These are phyloP conservation scores for Clonostachys chloroleuca DNA, from an alignment of 2,329 filamentous ascomycete species.

Conservation along the genomic window DNA sequence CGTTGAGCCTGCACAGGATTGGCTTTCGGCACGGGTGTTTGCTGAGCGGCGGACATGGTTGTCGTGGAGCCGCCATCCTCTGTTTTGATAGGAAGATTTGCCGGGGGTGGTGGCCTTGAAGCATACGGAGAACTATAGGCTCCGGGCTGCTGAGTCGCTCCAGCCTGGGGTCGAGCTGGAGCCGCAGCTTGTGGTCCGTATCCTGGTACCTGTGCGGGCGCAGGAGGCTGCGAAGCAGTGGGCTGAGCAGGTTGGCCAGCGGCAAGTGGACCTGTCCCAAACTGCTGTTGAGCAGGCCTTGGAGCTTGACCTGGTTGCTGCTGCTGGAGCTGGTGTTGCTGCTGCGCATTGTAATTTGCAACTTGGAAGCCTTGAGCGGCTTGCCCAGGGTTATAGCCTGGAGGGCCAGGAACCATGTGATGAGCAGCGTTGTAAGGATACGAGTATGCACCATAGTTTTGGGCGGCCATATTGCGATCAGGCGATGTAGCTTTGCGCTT, in stretches of 20 bases:
- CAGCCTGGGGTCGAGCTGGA: neutral
- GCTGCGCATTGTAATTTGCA: constrained; percentile 21
- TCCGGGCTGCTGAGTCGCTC: neutral
- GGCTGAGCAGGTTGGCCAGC: neutral
- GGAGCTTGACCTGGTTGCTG: neutral
- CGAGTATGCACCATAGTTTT: constrained; percentile 28
- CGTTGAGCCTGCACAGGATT: too few species aligned
- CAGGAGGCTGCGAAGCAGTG: neutral
- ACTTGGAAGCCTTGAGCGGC: constrained; percentile 24
- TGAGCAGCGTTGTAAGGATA: constrained; percentile 25
- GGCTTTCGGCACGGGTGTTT: too few species aligned
- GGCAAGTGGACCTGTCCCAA: too few species aligned
- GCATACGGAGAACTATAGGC: neutral
- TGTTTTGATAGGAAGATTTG: neutral
- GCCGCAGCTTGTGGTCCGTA: neutral
- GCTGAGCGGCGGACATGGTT: neutral
- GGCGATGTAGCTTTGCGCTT: constrained; percentile 53
- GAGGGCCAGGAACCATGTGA: constrained; percentile 22
- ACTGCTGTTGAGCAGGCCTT: neutral
- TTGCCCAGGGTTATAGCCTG: constrained; percentile 26
- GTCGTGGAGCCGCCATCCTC: neutral
- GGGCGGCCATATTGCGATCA: constrained; percentile 35
- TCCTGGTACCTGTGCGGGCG: neutral
- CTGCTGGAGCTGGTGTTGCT: neutral
- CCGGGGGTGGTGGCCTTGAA: neutral